phyloP scores from a whole-genome alignment of 225 moss, liverwort and hornwort species.

The Marchantia polymorpha region DNA sequence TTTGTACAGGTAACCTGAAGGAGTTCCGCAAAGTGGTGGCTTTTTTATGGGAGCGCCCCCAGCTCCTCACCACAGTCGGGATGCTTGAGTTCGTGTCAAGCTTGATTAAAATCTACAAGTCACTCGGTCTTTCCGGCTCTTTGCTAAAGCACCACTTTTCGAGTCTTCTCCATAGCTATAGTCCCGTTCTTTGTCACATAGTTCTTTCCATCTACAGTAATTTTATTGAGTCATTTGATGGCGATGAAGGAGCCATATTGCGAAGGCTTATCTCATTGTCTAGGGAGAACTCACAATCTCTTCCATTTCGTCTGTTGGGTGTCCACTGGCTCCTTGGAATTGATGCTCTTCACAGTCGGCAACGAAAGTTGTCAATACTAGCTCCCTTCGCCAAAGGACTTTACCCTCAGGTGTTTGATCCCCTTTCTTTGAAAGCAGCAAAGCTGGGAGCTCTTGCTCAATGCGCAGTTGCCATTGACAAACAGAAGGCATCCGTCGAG shows the following conservation, averaged over 20 bases:
- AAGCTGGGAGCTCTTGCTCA: conserved; percentile 89
- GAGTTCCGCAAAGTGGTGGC: conserved; percentile 88
- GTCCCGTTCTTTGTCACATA: conserved; percentile 82
- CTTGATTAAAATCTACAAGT: conserved; percentile 76
- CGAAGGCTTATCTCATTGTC: conserved; percentile 67
- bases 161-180: conserved; percentile 67
- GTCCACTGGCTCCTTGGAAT: conserved; percentile 92
- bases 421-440: conserved; percentile 79
- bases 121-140: conserved; percentile 81
- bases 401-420: conserved; percentile 88
- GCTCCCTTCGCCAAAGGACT: conserved; percentile 59
- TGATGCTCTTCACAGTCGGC: conserved; percentile 47
- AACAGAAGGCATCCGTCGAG: conserved; percentile 17
- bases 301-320: conserved; percentile 76
- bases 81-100: conserved; percentile 91
- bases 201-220: conserved; percentile 72
- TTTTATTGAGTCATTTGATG: conserved; percentile 68
- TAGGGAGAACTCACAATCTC: conserved; percentile 71
- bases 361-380: conserved; percentile 50
- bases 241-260: conserved; percentile 55
- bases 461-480: conserved; percentile 55
- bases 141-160: conserved; percentile 70
- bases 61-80: conserved; percentile 77
- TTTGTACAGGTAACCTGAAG: conserved; percentile 71
- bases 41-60: conserved; percentile 72